Base-by-base conservation (phyloP, 2,329 filamentous ascomycete species). In the Apiospora marii region DNA sequence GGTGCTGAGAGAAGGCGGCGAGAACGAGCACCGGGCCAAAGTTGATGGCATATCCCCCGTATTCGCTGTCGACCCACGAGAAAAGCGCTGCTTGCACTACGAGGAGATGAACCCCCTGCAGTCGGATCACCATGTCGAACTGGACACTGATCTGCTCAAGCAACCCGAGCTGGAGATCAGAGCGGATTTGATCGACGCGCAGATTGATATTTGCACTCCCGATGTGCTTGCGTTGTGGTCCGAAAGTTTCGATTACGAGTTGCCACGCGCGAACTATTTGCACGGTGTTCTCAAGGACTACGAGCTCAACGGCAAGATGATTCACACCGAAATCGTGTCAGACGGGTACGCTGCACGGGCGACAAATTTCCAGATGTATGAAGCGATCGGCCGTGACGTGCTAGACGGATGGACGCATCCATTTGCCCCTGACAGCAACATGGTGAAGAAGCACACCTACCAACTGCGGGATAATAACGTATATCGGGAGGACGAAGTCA, bases 181-280 rank as follows among this genome's bases (percentile, higher is more conserved):
- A 51, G 90, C 93, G 75, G 96, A 99, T 82, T 85, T 99, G 73
- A 93, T 98, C 74, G 96, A 99, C 82, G 95, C 94, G 77, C 93
- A 94, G 70, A 96, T 99, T 79, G 96, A 99, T 81, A 98, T 99
- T 75, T 98, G 96, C 83, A 98, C 96, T 0, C 95, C 96, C 0
- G 96, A 98, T 80, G 95, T 98, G 12, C 88, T 98, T 61, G 95
- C 95, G 10, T 85, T 98, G 72, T 99, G 96, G 94, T 96, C 95
- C 12, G 96, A 99, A 83, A 98, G 95, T 80, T 99, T 98, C 78
- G 96, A 99, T 82, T 98, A 98, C 82, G 95, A 98, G 81, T 88
- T 95, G 10, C 94, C 96, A 1, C 90, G 95, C 71, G 92, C 92
- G 78, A 94, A 97, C 78, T 98, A 98, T 78, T 84, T 99, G 48